Evolutionary conservation across 306 rosid genomes (phyloP), one percentile per base, ranked within the genome.

Genomic region (Urtica urens): DNA sequence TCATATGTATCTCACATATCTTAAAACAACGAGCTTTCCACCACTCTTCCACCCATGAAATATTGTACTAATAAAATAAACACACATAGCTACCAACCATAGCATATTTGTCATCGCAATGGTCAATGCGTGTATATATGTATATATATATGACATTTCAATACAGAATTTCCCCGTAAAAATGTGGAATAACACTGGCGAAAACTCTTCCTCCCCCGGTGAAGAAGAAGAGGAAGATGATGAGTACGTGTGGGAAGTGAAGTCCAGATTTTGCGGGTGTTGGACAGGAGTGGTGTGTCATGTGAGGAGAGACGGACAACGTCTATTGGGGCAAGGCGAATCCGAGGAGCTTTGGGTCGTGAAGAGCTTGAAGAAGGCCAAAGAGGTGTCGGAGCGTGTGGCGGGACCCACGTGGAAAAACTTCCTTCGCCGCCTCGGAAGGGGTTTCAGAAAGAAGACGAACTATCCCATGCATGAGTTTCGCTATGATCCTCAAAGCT

Each of bases 401-500:
- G 71, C 62, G 3, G 71, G 71, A 59, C 77, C 65, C 14, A 70
- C 53, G 56, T 66, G 66, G 77, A 70, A 75, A 59, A 66, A 55
- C 6, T 26, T 62, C 30, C 40, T 49, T n/a, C 33, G 69, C 23
- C 20, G 24, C 2, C 23, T 60, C 42, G n/a, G 14, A 44, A 39
- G 42, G 49, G 26, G 29, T 19, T 49, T 29, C 14, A 71, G 58
- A 55, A 64, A 53, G 23, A 66, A 20, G 13, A 53, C 9, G n/a
- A n/a, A n/a, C n/a, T n/a, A n/a, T n/a, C n/a, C n/a, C n/a, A n/a
- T n/a, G 60, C 39, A 45, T 53, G 65, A 60, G 7, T 65, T 58
- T 23, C 74, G 55, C 34, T 74, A 71, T 51, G 78, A 78, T 23
- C 72, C 74, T 0, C 49, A 51, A 49, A 78, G 78, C 49, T 78